A percentile compares a stretch with the other conserved stretches of the same genome.
Evolutionary conservation across 768 basidiomycete genomes (phyloP).

Genomic region (Epithele typhae): DNA sequence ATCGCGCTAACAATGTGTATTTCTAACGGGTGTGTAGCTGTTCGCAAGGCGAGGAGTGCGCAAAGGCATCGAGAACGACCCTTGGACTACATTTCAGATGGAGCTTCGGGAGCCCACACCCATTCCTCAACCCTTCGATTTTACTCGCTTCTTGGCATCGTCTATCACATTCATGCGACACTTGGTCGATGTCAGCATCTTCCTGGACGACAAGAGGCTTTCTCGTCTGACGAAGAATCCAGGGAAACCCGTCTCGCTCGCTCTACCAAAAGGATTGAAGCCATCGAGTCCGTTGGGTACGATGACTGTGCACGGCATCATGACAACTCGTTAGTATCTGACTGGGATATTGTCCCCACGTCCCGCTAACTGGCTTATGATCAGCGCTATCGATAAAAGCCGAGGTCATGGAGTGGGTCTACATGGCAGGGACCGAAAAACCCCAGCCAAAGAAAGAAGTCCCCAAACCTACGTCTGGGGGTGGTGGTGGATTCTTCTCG

Average conservation of each 20-base stretch:
- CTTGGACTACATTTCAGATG: constrained; percentile 92
- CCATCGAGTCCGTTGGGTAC: constrained; percentile 50
- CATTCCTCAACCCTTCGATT: constrained; percentile 80
- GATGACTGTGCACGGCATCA: constrained; percentile 68
- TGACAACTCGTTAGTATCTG: constrained; percentile 50
- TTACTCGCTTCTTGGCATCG: constrained; percentile 84
- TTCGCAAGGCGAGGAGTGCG: constrained; percentile 77
- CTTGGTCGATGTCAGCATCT: constrained; percentile 73
- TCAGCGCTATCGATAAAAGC: constrained; percentile 64
- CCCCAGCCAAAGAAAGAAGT: constrained; percentile 35
- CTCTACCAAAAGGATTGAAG: constrained; percentile 54
- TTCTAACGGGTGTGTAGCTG: constrained; percentile 57
- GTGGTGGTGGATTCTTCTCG: constrained; percentile 32
- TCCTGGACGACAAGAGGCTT: constrained; percentile 74
- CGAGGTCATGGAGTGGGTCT: constrained; percentile 77
- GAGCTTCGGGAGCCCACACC: constrained; percentile 73
- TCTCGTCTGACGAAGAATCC: constrained; percentile 60
- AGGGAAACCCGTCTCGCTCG: constrained; percentile 46
- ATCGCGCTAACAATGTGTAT: background rate
- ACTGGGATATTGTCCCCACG: constrained; percentile 2
- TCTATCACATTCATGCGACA: constrained; percentile 91
- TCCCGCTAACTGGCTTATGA: constrained; percentile 1
- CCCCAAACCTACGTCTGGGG: constrained; percentile 10
- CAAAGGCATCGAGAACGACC: constrained; percentile 32
- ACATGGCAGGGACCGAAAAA: constrained; percentile 60